These are phyloP conservation scores for Picochlorum sp. DNA, from an alignment of 139 green algal genomes.

Conservation along the genomic window DNA sequence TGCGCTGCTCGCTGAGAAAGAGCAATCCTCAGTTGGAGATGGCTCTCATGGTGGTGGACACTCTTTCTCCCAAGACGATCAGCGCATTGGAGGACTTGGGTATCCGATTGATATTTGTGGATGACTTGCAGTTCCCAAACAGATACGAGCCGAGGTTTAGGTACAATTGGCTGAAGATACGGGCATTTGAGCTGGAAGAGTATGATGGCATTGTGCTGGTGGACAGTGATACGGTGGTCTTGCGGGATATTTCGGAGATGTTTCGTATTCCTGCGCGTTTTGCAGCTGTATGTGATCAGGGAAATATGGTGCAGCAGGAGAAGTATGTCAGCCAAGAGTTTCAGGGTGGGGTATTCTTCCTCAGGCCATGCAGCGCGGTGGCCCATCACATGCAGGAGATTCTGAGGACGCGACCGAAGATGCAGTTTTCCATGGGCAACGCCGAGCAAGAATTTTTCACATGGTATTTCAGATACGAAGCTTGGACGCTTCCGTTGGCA, in stretches of 20 bases:
- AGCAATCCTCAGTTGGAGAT: conserved; percentile 1
- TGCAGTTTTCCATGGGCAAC: neutral
- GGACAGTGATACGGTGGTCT: neutral
- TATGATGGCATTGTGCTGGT: neutral
- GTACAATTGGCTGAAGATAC: conserved; percentile 1
- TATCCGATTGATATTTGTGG: conserved; percentile 1
- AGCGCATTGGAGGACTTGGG: neutral
- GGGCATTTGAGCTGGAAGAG: neutral
- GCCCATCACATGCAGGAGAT: neutral
- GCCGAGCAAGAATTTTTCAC: conserved; percentile 3
- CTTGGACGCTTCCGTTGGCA: neutral
- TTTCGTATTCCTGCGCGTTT: neutral
- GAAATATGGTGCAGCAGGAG: neutral
- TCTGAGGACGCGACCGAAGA: neutral
- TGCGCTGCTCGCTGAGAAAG: neutral
- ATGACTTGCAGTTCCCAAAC: neutral
- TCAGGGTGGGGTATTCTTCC: neutral
- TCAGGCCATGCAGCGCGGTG: neutral
- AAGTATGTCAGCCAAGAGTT: neutral
- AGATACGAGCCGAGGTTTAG: neutral
- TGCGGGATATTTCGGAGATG: neutral
- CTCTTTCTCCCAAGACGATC: neutral
- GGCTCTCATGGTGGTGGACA: neutral
- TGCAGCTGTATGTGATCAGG: neutral
- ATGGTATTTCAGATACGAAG: conserved; percentile 6